These are phyloP conservation scores for Cladobotryum protrusum DNA, from an alignment of 2,329 filamentous ascomycete genomes.

Conservation along the genomic window DNA sequence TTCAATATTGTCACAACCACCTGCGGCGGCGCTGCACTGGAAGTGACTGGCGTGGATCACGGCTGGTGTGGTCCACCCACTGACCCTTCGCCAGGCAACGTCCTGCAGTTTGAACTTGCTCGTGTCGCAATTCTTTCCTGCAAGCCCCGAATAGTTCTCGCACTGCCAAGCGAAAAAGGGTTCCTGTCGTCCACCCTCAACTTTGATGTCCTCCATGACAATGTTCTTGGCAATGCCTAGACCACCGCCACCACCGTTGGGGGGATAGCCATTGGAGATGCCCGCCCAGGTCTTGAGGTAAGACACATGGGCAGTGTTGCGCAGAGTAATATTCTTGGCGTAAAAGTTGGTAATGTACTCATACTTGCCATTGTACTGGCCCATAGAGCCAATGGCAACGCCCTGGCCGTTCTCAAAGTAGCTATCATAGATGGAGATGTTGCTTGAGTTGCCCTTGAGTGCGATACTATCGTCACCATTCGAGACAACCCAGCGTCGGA, in stretches of 20 bases:
- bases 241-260: constrained; percentile 54
- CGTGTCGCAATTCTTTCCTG: constrained; percentile 29
- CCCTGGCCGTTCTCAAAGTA: constrained; percentile 45
- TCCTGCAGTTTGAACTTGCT: constrained; percentile 26
- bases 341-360: constrained; percentile 46
- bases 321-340: constrained; percentile 40
- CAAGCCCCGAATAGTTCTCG: constrained; percentile 28
- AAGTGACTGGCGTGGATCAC: constrained; percentile 23
- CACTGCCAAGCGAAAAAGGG: constrained; percentile 32
- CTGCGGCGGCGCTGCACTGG: constrained; percentile 26
- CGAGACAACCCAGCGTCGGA: constrained; percentile 43
- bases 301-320: constrained; percentile 41
- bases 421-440: constrained; percentile 44
- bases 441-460: constrained; percentile 49
- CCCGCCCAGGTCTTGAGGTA: constrained; percentile 57
- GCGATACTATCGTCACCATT: constrained; percentile 50
- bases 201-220: constrained; percentile 24
- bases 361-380: constrained; percentile 43
- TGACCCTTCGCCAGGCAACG: constrained; percentile 22
- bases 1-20: constrained; percentile 25
- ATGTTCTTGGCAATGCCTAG: constrained; percentile 34
- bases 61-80: constrained; percentile 21
- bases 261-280: constrained; percentile 42
- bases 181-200: constrained; percentile 21
- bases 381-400: constrained; percentile 52